Evolutionary conservation across 2,329 filamentous ascomycete genomes (phyloP).

Genomic region (Hypocreales sp.): DNA sequence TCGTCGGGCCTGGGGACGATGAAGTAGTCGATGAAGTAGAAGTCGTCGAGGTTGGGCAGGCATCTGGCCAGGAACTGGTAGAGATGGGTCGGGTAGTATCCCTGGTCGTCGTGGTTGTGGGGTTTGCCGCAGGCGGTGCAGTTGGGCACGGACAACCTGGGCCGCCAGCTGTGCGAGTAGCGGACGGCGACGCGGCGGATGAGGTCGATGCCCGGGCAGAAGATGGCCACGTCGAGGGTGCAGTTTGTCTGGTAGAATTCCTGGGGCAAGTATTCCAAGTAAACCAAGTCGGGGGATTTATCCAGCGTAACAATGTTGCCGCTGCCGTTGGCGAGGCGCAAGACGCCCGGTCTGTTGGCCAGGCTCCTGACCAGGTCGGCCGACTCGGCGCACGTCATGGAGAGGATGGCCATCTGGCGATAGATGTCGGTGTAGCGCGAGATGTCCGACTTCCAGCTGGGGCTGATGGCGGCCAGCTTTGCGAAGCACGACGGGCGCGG

Average conservation of each 20-base stretch:
- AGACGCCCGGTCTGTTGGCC: constrained; percentile 6
- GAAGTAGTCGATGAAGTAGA: constrained; percentile 30
- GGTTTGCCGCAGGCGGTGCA: constrained; percentile 19
- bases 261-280: constrained; percentile 18
- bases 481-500: neutral
- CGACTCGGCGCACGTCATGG: constrained; percentile 13
- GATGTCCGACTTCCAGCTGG: constrained; percentile 10
- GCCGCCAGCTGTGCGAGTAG: constrained; percentile 25
- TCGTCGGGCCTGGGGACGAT: constrained; percentile 8
- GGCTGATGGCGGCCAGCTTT: neutral
- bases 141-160: constrained; percentile 7
- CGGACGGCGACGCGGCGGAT: constrained; percentile 25
- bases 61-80: constrained; percentile 27
- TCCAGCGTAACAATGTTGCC: constrained; percentile 13
- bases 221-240: constrained; percentile 10
- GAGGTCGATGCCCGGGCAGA: constrained; percentile 13
- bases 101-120: constrained; percentile 10
- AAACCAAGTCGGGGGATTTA: constrained; percentile 14
- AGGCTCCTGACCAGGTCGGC: constrained; percentile 8
- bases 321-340: constrained; percentile 10
- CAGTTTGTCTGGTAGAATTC: constrained; percentile 12
- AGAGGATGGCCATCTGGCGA: constrained; percentile 11
- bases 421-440: constrained; percentile 16
- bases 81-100: constrained; percentile 21
- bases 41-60: constrained; percentile 23